Evolutionary conservation across 495 filamentous ascomycete species (phyloP).

Genomic region (Opeltia flavorubescens): DNA sequence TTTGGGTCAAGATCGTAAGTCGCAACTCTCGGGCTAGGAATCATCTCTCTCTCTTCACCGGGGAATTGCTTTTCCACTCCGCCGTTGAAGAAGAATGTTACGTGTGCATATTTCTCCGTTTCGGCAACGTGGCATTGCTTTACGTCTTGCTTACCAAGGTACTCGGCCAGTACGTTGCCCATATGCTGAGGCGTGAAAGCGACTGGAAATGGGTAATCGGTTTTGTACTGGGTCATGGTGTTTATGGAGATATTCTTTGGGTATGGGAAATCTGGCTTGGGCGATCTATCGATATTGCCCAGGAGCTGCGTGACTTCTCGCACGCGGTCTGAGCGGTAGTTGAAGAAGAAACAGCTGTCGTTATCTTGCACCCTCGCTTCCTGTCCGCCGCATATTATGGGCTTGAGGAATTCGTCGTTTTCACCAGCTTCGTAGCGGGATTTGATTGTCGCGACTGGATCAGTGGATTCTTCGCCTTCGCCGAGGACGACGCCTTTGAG

Average conservation of each 20-base stretch:
- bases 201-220: constrained; percentile 80
- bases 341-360: constrained; percentile 98
- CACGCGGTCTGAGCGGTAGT: constrained; percentile 97
- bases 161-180: constrained; percentile 93
- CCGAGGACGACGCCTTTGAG: constrained; percentile 74
- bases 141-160: constrained; percentile 71
- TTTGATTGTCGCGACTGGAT: constrained; percentile 76
- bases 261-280: constrained; percentile 82
- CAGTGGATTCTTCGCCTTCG: constrained; percentile 70
- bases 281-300: constrained; percentile 80
- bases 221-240: constrained; percentile 99
- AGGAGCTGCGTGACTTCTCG: constrained; percentile 92
- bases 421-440: constrained; percentile 76
- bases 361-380: constrained; percentile 74
- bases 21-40: constrained; percentile 62
- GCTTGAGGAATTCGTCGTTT: constrained; percentile 96
- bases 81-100: constrained; percentile 99
- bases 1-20: constrained; percentile 94
- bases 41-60: constrained; percentile 70
- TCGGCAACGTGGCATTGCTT: constrained; percentile 94
- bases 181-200: constrained; percentile 92
- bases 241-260: constrained; percentile 82
- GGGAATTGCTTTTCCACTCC: constrained; percentile 95
- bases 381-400: constrained; percentile 83
- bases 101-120: constrained; percentile 98